Conservation (phyloP, 176 grass and related monocot genomes). For the Triticum urartu region DNA sequence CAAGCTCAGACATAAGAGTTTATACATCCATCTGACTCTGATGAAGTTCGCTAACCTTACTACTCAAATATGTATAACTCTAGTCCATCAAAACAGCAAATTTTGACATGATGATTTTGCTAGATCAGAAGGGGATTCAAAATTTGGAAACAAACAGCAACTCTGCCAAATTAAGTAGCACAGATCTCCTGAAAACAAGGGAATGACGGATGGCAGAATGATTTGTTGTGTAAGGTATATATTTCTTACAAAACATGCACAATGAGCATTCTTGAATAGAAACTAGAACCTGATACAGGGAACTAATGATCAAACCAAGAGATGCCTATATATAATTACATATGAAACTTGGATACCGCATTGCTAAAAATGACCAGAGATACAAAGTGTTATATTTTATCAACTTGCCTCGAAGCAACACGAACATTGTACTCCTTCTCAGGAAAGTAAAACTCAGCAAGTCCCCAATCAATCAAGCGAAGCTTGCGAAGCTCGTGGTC, state of each 20-base stretch:
- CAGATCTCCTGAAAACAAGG: slow-evolving; percentile 8
- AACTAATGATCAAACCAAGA: slow-evolving; percentile 1
- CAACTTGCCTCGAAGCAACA: slow-evolving; percentile 74
- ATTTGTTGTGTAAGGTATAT: background rate
- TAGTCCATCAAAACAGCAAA: background rate
- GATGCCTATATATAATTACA: background rate
- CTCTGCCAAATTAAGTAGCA: background rate
- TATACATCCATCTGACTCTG: background rate
- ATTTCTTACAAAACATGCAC: background rate
- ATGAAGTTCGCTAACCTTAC: background rate
- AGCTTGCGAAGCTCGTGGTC: slow-evolving; percentile 78
- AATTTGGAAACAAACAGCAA: background rate
- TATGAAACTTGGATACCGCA: background rate
- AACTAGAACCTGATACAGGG: background rate
- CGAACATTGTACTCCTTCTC: slow-evolving; percentile 74
- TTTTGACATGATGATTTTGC: background rate
- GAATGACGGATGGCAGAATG: background rate
- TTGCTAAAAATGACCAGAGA: background rate
- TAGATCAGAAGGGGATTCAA: background rate
- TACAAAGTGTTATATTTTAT: slow-evolving; percentile 1
- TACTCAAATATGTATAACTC: background rate
- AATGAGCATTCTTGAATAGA: background rate
- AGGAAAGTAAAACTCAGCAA: slow-evolving; percentile 79
- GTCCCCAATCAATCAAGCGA: slow-evolving; percentile 76
- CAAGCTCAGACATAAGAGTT: background rate